Evolutionary conservation across 306 rosid genomes (phyloP).

Genomic region (Mimosa bimucronata): DNA sequence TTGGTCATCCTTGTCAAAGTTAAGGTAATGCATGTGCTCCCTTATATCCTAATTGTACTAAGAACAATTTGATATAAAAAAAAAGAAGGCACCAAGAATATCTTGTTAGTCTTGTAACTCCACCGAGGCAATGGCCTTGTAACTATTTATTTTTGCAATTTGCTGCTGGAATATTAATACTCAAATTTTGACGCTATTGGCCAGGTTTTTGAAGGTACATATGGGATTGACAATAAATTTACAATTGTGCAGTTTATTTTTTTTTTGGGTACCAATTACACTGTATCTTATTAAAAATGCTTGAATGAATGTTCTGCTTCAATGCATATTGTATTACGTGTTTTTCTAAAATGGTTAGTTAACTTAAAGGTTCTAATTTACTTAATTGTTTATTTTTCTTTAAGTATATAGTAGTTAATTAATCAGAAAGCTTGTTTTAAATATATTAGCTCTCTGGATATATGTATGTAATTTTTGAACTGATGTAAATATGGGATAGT

Average conservation of each 20-base stretch:
- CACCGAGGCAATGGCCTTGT: background rate
- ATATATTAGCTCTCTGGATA: too few relatives aligned
- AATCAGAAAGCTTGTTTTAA: too few relatives aligned
- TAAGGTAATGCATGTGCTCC: constrained; percentile 56
- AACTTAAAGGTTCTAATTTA: too few relatives aligned
- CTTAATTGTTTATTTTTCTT: too few relatives aligned
- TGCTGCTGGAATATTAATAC: background rate
- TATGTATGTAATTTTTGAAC: too few relatives aligned
- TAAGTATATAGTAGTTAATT: too few relatives aligned
- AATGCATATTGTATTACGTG: background rate
- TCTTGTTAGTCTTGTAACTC: background rate
- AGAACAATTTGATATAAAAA: too few relatives aligned
- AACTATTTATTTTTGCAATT: constrained; percentile 24
- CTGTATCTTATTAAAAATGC: background rate
- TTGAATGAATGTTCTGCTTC: background rate
- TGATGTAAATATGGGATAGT: too few relatives aligned
- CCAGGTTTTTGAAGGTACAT: constrained; percentile 97
- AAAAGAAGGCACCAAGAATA: constrained; percentile 4
- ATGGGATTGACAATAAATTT: constrained; percentile 97
- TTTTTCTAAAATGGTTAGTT: too few relatives aligned
- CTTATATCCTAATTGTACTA: constrained; percentile 11
- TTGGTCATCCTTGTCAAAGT: constrained; percentile 97
- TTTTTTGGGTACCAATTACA: constrained; percentile 69
- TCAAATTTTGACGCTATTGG: constrained; percentile 9
- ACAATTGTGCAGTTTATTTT: constrained; percentile 98